Conservation (phyloP, 129 eudicot genomes). For the Dittrichia graveolens region DNA sequence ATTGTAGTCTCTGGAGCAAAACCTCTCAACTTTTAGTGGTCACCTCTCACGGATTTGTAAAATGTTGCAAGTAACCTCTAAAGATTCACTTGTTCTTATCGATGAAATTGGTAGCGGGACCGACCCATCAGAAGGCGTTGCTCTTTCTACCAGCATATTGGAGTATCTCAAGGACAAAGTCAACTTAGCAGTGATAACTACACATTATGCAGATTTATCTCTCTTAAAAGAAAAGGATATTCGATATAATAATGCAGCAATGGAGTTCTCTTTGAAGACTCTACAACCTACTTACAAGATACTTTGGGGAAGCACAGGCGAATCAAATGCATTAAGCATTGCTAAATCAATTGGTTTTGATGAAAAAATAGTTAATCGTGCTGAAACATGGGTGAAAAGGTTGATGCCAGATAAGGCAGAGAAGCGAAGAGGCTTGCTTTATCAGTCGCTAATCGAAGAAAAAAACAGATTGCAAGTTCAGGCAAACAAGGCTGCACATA, state of each 20-base stretch:
- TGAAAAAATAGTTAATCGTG: conserved; percentile 62
- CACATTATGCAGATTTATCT: conserved; percentile 94
- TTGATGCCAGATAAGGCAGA: conserved; percentile 83
- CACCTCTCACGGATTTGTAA: conserved; percentile 78
- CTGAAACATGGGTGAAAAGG: conserved; percentile 69
- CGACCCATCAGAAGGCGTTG: conserved; percentile 97
- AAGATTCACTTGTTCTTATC: conserved; percentile 78
- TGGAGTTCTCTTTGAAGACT: conserved; percentile 86
- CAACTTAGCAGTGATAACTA: conserved; percentile 81
- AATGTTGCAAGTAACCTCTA: conserved; percentile 76
- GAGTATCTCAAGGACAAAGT: conserved; percentile 75
- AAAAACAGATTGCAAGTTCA: conserved; percentile 61
- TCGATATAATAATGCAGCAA: conserved; percentile 90
- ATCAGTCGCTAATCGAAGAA: conserved; percentile 75
- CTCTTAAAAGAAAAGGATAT: conserved; percentile 64
- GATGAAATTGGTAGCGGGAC: conserved; percentile 99
- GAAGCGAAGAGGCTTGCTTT: conserved; percentile 65
- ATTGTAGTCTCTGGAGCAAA: conserved; percentile 85
- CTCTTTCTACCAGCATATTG: conserved; percentile 91
- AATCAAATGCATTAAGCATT: conserved; percentile 87
- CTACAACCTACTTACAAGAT: conserved; percentile 85
- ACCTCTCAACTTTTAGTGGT: conserved; percentile 94
- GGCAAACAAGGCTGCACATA: conserved; percentile 61
- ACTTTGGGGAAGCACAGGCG: conserved; percentile 95
- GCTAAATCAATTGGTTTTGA: conserved; percentile 84